Evolutionary conservation across 2,329 filamentous ascomycete species (phyloP).

Genomic region (Colletotrichum sansevieriae): DNA sequence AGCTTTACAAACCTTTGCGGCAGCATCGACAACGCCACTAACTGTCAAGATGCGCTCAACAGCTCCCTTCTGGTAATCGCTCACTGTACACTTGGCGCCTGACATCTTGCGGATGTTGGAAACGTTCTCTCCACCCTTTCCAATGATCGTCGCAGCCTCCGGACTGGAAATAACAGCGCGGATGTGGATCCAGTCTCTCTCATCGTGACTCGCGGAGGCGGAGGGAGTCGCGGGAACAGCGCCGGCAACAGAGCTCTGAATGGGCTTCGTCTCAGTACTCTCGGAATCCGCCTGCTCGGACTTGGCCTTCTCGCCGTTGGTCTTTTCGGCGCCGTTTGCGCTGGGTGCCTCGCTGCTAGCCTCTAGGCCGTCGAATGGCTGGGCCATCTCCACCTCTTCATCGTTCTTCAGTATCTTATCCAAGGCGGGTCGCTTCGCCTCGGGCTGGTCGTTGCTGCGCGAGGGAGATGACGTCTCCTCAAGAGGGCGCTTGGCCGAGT

Average conservation of each 20-base stretch:
- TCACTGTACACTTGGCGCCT: conserved; percentile 97
- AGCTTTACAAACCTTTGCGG: conserved; percentile 80
- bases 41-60: conserved; percentile 98
- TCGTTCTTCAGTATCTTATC: conserved; percentile 88
- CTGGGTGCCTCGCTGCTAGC: conserved; percentile 57
- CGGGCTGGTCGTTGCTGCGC: conserved; percentile 90
- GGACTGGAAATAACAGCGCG: conserved; percentile 97
- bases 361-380: conserved; percentile 51
- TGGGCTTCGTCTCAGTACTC: conserved; percentile 62
- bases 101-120: conserved; percentile 96
- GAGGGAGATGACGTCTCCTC: conserved; percentile 98
- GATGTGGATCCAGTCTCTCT: conserved; percentile 96
- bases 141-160: conserved; percentile 97
- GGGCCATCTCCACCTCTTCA: conserved; percentile 63
- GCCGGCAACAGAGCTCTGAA: conserved; percentile 49
- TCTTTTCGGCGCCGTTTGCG: conserved; percentile 62
- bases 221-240: conserved; percentile 56
- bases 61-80: conserved; percentile 96
- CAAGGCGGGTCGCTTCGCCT: conserved; percentile 95
- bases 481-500: conserved; percentile 89
- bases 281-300: conserved; percentile 76
- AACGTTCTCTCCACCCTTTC: conserved; percentile 98
- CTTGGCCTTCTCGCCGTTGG: conserved; percentile 65
- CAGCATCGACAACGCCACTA: conserved; percentile 94
- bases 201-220: conserved; percentile 76